Evolutionary conservation across 306 rosid species (phyloP).

Genomic region (Erythrophleum fordii): DNA sequence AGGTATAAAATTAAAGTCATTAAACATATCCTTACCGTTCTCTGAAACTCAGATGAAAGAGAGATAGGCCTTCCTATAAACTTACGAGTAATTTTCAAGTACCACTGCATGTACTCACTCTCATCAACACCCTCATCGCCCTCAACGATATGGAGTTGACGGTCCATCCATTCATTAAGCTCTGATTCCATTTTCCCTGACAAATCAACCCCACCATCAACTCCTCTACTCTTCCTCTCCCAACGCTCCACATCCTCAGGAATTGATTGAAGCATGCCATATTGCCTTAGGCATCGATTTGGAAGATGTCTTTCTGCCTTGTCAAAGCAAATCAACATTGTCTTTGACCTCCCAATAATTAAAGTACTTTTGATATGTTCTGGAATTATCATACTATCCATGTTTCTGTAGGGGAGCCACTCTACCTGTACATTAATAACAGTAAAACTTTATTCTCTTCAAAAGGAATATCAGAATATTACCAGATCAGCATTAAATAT

Average conservation of each 20-base stretch:
- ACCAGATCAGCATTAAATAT: conserved; percentile 15
- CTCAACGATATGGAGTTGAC: conserved; percentile 72
- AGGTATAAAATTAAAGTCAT: conserved; percentile 35
- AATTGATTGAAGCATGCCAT: conserved; percentile 85
- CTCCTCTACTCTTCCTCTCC: conserved; percentile 99
- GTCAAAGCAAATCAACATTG: conserved; percentile 97
- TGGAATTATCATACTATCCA: conserved; percentile 86
- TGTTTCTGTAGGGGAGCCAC: conserved; percentile 92
- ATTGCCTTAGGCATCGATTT: conserved; percentile 87
- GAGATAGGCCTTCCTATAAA: conserved; percentile 98
- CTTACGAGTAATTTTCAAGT: conserved; percentile 82
- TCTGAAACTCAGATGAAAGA: conserved; percentile 94
- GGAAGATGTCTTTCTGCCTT: conserved; percentile 99
- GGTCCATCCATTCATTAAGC: conserved; percentile 83
- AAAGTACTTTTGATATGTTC: conserved; percentile 77
- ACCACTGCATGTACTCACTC: conserved; percentile 93
- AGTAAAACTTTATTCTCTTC: conserved; percentile 37
- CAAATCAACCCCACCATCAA: conserved; percentile 98
- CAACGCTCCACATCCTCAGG: conserved; percentile 93
- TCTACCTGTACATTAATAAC: conserved; percentile 69
- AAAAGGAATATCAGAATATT: conserved; percentile 25
- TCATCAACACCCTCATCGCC: conserved; percentile 78
- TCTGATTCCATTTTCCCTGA: conserved; percentile 94
- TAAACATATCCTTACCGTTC: conserved; percentile 76
- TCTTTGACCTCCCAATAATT: conserved; percentile 83